Evolutionary conservation across 805 yeast genomes (phyloP).

Genomic region (Nakazawaea wickerhamii): DNA sequence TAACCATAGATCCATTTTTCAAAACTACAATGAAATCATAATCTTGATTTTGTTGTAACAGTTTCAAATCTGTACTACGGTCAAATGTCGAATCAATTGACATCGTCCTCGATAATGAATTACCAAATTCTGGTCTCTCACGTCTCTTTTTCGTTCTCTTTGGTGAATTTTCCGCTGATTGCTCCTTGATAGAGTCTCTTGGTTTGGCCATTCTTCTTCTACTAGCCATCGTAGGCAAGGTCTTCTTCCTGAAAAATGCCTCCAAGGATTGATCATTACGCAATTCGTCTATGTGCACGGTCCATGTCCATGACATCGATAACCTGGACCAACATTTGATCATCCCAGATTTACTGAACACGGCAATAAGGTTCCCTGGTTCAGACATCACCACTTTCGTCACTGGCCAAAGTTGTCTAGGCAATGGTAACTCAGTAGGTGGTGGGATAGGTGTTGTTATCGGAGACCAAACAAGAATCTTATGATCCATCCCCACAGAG

Average conservation of each 20-base stretch:
- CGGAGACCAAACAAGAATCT: slow-evolving; percentile 71
- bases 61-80: slow-evolving; percentile 22
- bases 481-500: slow-evolving; percentile 70
- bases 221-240: slow-evolving; percentile 39
- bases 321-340: slow-evolving; percentile 59
- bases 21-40: slow-evolving; percentile 49
- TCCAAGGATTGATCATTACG: slow-evolving; percentile 39
- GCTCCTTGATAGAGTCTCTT: slow-evolving; percentile 12
- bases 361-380: slow-evolving; percentile 53
- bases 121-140: slow-evolving; percentile 29
- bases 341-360: slow-evolving; percentile 46
- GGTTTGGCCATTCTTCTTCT: slow-evolving; percentile 21
- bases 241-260: slow-evolving; percentile 54
- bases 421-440: slow-evolving; percentile 39
- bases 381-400: slow-evolving; percentile 51
- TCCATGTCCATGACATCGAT: slow-evolving; percentile 54
- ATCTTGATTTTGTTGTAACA: slow-evolving; percentile 23
- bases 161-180: slow-evolving; percentile 12
- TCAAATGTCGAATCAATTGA: slow-evolving; percentile 29
- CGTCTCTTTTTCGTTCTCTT: slow-evolving; percentile 14
- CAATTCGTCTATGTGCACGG: slow-evolving; percentile 35
- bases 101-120: slow-evolving; percentile 17
- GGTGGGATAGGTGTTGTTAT: slow-evolving; percentile 39
- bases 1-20: slow-evolving; percentile 43
- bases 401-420: slow-evolving; percentile 54